Percentiles rank a stretch among this genome's conserved stretches.
phyloP scores from a whole-genome alignment of 208 protist species.

The Trypanosoma lewisi region DNA sequence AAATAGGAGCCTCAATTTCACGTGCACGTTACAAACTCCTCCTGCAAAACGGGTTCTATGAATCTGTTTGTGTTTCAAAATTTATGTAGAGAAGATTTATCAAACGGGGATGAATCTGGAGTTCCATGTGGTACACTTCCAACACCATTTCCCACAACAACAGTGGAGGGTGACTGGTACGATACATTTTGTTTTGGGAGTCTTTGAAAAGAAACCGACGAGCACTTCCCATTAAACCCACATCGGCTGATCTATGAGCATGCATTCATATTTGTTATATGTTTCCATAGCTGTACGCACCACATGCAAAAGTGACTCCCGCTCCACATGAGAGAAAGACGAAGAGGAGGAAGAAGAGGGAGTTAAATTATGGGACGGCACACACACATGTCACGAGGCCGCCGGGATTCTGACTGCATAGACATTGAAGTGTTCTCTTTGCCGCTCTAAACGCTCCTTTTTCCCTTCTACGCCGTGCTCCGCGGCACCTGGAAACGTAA shows the following conservation, averaged over 20 bases:
- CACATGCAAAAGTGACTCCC: slow-evolving; percentile 1
- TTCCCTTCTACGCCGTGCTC: no score
- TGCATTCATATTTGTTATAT: slow-evolving; percentile 21
- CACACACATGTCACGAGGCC: no score
- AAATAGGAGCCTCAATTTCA: slow-evolving; percentile 16
- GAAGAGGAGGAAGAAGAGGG: neutral
- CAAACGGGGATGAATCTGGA: neutral
- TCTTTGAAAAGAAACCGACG: slow-evolving; percentile 19
- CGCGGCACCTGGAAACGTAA: slow-evolving; percentile 2
- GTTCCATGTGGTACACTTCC: no score
- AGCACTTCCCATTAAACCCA: slow-evolving; percentile 17
- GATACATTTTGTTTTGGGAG: no score
- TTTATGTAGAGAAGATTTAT: neutral
- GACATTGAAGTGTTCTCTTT: no score
- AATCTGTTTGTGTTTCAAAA: neutral
- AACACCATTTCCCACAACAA: neutral
- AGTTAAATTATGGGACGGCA: no score
- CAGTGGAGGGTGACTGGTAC: neutral
- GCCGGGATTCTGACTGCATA: neutral
- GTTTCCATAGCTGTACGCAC: slow-evolving; percentile 13
- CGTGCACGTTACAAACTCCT: slow-evolving; percentile 14
- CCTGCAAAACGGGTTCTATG: neutral
- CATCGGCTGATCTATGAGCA: neutral
- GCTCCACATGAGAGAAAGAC: neutral
- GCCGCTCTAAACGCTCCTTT: no score